Percentiles rank a stretch among this genome's conserved stretches.
phyloP scores from a whole-genome alignment of 148 eudicot species.

The Diospyros lotus region DNA sequence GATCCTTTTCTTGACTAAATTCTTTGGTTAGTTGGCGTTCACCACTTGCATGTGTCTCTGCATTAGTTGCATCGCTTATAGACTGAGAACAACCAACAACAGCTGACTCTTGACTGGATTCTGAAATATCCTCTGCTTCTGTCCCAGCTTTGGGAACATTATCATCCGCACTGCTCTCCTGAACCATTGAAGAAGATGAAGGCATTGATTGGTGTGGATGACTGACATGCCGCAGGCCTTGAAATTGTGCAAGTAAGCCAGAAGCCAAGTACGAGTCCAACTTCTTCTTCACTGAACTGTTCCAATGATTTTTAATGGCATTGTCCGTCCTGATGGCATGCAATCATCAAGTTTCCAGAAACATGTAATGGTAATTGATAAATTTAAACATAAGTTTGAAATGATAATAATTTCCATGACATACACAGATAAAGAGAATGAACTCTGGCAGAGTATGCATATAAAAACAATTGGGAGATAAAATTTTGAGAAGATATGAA shows the following conservation, averaged over 20 bases:
- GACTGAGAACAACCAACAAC: constrained; percentile 52
- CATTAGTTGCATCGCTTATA: constrained; percentile 42
- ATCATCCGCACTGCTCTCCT: constrained; percentile 36
- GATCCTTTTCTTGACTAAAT: constrained; percentile 34
- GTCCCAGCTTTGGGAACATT: constrained; percentile 40
- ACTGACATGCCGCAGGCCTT: constrained; percentile 49
- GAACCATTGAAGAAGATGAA: constrained; percentile 28
- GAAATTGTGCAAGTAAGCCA: constrained; percentile 76
- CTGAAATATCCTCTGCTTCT: constrained; percentile 67
- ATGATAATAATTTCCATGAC: neutral
- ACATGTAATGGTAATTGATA: neutral
- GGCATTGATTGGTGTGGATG: constrained; percentile 44
- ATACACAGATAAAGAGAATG: neutral
- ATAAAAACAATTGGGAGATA: neutral
- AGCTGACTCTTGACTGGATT: constrained; percentile 63
- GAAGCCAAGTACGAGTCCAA: constrained; percentile 75
- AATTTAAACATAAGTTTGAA: neutral
- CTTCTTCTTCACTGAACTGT: constrained; percentile 96
- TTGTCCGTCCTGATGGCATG: constrained; percentile 78
- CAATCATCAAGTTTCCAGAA: constrained; percentile 22
- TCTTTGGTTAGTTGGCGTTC: constrained; percentile 42
- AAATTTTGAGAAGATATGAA: neutral
- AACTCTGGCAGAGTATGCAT: neutral
- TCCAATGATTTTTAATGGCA: constrained; percentile 97
- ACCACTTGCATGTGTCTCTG: constrained; percentile 31